A percentile compares a stretch with the other conserved stretches of the same genome.
phyloP scores from a whole-genome alignment of 306 rosid species.

The Sesbania bispinosa region DNA sequence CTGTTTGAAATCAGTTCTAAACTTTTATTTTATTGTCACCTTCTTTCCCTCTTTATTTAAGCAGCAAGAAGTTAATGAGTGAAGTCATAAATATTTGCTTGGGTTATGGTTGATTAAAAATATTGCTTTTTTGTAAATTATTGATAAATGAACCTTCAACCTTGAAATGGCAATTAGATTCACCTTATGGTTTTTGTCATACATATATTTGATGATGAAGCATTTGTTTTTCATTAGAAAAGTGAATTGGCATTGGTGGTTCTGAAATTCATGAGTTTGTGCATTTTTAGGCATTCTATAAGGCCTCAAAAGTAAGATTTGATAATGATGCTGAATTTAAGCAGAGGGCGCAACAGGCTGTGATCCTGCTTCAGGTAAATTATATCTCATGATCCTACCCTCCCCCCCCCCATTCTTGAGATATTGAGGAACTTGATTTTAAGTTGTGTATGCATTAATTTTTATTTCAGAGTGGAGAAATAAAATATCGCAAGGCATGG shows the following conservation, averaged over 20 bases:
- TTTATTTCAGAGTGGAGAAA: slow-evolving; percentile 71
- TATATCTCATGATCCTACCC: neutral
- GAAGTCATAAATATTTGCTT: neutral
- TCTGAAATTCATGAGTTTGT: slow-evolving; percentile 19
- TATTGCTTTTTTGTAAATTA: neutral
- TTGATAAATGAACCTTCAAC: slow-evolving; percentile 4
- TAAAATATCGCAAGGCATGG: slow-evolving; percentile 75
- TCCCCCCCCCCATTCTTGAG: neutral
- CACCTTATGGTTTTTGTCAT: neutral
- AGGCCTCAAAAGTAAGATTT: slow-evolving; percentile 81
- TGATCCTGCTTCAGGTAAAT: slow-evolving; percentile 83
- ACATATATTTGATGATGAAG: neutral
- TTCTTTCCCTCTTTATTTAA: no score
- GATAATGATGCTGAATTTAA: slow-evolving; percentile 82
- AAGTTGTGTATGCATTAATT: slow-evolving; percentile 16
- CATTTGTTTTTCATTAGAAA: slow-evolving; percentile 1
- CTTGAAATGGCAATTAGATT: slow-evolving; percentile 7
- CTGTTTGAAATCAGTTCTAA: neutral
- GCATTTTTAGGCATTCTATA: slow-evolving; percentile 65
- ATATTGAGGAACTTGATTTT: neutral
- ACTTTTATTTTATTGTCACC: no score
- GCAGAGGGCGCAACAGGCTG: slow-evolving; percentile 85
- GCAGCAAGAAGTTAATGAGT: slow-evolving; percentile 1
- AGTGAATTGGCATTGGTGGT: neutral
- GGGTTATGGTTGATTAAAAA: neutral